Conservation (phyloP, 768 basidiomycete species). For the Termitomyces sp. region DNA sequence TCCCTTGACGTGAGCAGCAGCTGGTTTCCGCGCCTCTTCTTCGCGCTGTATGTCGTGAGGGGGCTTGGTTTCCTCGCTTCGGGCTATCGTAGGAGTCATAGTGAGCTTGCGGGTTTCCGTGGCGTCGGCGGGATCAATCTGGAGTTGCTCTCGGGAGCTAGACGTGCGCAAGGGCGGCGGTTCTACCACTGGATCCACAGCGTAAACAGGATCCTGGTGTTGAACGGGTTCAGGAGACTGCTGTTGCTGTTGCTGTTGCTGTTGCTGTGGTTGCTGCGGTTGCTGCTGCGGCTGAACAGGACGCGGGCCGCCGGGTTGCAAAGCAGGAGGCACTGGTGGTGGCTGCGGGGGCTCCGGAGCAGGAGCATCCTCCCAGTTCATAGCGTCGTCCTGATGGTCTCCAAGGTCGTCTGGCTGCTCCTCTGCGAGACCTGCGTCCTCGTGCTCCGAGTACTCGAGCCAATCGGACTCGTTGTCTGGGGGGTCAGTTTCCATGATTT, state of each 20-base stretch:
- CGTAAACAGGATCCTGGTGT: too few relatives aligned
- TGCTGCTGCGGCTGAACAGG: conserved; percentile 26
- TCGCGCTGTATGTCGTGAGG: conserved; percentile 29
- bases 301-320: conserved; percentile 29
- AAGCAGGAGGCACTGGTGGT: conserved; percentile 25
- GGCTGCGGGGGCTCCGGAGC: conserved; percentile 25
- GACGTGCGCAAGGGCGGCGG: conserved; percentile 32
- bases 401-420: conserved; percentile 35
- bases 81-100: conserved; percentile 73
- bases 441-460: conserved; percentile 58
- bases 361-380: conserved; percentile 80
- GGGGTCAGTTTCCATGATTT: conserved; percentile 62
- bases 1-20: conserved; percentile 37
- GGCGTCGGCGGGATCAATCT: conserved; percentile 61
- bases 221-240: too few relatives aligned
- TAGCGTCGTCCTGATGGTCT: conserved; percentile 80
- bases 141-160: conserved; percentile 44
- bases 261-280: conserved; percentile 23
- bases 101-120: conserved; percentile 75
- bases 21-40: conserved; percentile 38
- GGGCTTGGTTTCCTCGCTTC: conserved; percentile 41
- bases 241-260: conserved; percentile 17
- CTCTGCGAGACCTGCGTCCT: conserved; percentile 59
- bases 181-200: conserved; percentile 20
- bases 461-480: conserved; percentile 49